These are phyloP conservation scores for Tolypocladium cylindrosporum DNA, from an alignment of 2,329 filamentous ascomycete species.

Conservation along the genomic window DNA sequence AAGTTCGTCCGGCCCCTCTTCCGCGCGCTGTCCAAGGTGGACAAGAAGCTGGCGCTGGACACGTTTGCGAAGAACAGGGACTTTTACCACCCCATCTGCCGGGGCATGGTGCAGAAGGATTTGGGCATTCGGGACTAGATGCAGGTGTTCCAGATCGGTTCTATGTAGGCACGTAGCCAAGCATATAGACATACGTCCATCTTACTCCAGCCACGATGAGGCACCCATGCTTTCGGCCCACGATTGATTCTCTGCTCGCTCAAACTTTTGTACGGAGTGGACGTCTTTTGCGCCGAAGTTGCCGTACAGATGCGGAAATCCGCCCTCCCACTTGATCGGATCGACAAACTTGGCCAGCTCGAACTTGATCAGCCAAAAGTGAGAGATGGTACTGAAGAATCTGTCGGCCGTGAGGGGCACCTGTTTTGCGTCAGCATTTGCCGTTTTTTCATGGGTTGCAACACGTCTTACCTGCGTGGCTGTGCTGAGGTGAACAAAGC, in stretches of 20 bases:
- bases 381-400: constrained; percentile 28
- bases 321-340: constrained; percentile 44
- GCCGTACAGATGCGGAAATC: constrained; percentile 50
- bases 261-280: constrained; percentile 34
- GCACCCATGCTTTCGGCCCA: constrained; percentile 37
- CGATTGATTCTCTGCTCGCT: constrained; percentile 27
- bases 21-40: constrained; percentile 62
- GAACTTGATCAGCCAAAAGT: constrained; percentile 44
- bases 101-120: constrained; percentile 78
- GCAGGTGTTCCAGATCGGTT: not conserved
- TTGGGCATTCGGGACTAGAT: constrained; percentile 32
- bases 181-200: not conserved
- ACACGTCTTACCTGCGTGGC: constrained; percentile 36
- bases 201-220: not conserved
- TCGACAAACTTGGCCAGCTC: constrained; percentile 33
- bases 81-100: constrained; percentile 94
- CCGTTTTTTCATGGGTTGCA: no score
- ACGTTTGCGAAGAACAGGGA: constrained; percentile 82
- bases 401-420: constrained; percentile 33
- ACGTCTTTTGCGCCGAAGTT: constrained; percentile 46
- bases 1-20: constrained; percentile 91
- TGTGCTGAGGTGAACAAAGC: constrained; percentile 52
- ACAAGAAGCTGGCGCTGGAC: constrained; percentile 62
- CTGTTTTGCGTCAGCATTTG: constrained; percentile 14
- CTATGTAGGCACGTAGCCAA: not conserved